Base-by-base conservation (phyloP, 2,329 filamentous ascomycete species). In the Pseudocercospora macadamiae region DNA sequence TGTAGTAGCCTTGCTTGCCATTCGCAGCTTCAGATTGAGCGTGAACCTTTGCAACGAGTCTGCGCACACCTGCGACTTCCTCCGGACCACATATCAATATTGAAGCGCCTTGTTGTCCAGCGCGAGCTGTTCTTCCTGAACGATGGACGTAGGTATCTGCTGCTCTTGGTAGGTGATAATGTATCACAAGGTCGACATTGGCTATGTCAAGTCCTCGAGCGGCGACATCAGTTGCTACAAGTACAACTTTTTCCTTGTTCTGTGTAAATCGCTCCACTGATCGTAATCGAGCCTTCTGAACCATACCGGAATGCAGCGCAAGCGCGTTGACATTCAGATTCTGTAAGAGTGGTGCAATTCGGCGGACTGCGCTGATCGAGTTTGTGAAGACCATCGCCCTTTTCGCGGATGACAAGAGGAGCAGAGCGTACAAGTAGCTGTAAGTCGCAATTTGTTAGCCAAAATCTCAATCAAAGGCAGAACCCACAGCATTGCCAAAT, bases 71-170 rank as follows among this genome's bases (percentile, higher is more conserved):
- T 2, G 87, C 83, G 1, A 96, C 91, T 77, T 99, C 95, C 60
- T 97, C 93, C 0, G 95, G 93, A 0, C 89, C 87, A 71, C 95
- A 97, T 53, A 99, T 86, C 3, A 99, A 80, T 57, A 99, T 87
- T 68, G 91, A 96, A 32, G 90, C 84, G 34, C 95, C 95, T 0
- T 83, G 85, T 10, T 85, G 85, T 18, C 88, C 84, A 2, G 90
- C 93, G 70, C 95, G 90, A 1, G 95, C 95, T 1, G 95, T 97
- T 64, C 95, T 90, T 10, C 95, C 95, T 1, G 95, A 97, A 21
- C 95, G 88, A 73, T 99, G 95, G 12, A 99, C 93, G 71, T 99
- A 99, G 48, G 89, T 89, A 74, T 97, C 93, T 30, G 95, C 95
- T 1, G 91, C 83, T 57, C 93, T 89, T 1, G 95, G 95, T 0